phyloP scores from a whole-genome alignment of 176 grass and related monocot genomes.

The Guadua angustifolia region DNA sequence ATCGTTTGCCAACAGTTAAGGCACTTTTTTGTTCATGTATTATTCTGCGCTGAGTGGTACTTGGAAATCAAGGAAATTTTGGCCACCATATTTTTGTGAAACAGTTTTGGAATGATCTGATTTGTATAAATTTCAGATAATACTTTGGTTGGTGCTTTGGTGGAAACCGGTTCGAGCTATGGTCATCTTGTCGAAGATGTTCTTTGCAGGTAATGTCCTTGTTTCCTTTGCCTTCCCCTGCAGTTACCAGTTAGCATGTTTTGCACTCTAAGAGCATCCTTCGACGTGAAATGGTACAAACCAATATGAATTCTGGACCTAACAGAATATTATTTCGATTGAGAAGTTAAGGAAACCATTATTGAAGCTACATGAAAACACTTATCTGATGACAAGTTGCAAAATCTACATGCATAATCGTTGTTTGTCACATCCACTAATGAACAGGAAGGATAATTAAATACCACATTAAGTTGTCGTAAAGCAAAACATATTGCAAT shows the following conservation, averaged over 20 bases:
- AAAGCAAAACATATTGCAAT: background rate
- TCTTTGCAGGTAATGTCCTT: slow-evolving; percentile 60
- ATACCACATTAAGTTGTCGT: background rate
- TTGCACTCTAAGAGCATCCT: background rate
- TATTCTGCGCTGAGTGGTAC: background rate
- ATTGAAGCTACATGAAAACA: background rate
- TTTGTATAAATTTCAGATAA: slow-evolving; percentile 47
- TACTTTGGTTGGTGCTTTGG: slow-evolving; percentile 69
- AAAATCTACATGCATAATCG: background rate
- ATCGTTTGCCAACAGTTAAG: background rate
- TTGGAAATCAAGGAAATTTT: background rate
- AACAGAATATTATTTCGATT: background rate
- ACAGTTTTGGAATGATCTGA: slow-evolving; percentile 22
- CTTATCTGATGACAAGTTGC: background rate
- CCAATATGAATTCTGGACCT: background rate
- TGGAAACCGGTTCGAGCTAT: slow-evolving; percentile 64
- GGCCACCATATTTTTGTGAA: background rate
- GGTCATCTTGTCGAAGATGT: slow-evolving; percentile 68
- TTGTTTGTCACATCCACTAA: background rate
- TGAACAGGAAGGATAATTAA: background rate
- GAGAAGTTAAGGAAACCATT: background rate
- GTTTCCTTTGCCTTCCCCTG: background rate
- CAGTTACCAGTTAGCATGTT: slow-evolving; percentile 1
- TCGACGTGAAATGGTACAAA: background rate
- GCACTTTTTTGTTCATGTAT: background rate